A percentile compares a stretch with the other conserved stretches of the same genome.
phyloP scores from a whole-genome alignment of 1,284 basidiomycete species.

The Ceratobasidium sp. region DNA sequence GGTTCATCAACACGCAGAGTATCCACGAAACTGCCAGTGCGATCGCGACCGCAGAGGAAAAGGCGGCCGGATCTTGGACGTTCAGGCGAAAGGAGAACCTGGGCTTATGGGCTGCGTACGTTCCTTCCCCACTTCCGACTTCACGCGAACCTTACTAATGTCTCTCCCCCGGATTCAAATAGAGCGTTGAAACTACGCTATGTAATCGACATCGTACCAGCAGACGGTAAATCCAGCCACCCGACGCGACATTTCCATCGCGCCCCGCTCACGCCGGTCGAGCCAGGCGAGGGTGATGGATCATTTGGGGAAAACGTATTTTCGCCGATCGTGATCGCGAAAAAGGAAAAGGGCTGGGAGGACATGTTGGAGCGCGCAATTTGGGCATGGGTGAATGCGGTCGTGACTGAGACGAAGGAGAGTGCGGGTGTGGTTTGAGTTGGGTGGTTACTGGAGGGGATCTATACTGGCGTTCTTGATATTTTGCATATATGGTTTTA shows the following conservation, averaged over 20 bases:
- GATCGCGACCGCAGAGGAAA: conserved; percentile 53
- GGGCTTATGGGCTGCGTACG: conserved; percentile 83
- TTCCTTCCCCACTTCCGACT: conserved; percentile 50
- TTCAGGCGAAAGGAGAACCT: conserved; percentile 87
- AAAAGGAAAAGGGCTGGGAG: conserved; percentile 83
- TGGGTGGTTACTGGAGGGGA: background rate
- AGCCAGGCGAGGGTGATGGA: conserved; percentile 55
- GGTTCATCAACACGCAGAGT: conserved; percentile 80
- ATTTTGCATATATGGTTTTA: background rate
- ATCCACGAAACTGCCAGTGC: conserved; percentile 74
- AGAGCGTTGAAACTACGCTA: conserved; percentile 88
- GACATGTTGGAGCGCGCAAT: conserved; percentile 77
- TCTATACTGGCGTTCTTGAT: background rate
- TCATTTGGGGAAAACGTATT: conserved; percentile 52
- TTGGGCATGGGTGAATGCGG: conserved; percentile 74
- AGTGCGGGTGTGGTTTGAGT: background rate
- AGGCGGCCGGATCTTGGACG: conserved; percentile 71
- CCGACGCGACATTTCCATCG: conserved; percentile 53
- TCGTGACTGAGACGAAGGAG: conserved; percentile 69
- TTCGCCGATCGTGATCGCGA: conserved; percentile 74
- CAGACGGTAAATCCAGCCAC: conserved; percentile 50
- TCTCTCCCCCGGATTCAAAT: conserved; percentile 21
- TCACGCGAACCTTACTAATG: conserved; percentile 5
- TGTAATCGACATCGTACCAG: conserved; percentile 63
- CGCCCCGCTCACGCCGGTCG: conserved; percentile 52